Evolutionary conservation across 768 basidiomycete species (phyloP), one percentile per base, ranked within the genome.

Genomic region (Basidioascus undulatus): DNA sequence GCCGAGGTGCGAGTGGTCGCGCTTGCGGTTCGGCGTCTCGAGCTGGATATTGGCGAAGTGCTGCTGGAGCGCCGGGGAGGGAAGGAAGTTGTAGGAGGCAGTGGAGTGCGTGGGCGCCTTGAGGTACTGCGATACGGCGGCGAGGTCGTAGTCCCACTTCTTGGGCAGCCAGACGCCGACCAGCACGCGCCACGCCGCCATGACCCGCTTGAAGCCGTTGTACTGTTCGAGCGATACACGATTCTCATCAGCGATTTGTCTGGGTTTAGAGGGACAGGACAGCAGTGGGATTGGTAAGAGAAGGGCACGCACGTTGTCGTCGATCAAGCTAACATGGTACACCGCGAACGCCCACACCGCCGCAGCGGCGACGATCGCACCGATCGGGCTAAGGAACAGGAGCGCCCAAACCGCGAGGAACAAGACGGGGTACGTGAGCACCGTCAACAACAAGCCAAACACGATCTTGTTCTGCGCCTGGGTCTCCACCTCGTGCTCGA

Each of bases 381-480:
- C 87, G 5, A 69, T 49, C 4, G 71, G 67, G 1, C 74, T 76
- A 47, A 76, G 77, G 63, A 70, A 70, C 43, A 92, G 65, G 32
- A 84, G 54, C 12, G 76, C 72, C 84, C 86, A 98, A 6, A 89
- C 58, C 45, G 71, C 67, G 53, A 81, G 71, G 62, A 94, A 94
- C 26, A 74, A 59, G n/a, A 72, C 55, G 18, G 82, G 74, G 61
- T 94, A 92, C 32, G 78, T 73, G 47, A 81, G 52, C 43, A 77
- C 59, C 30, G 77, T 69, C 40, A 92, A 57, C 27, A 89, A 51
- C 21, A 70, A 49, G 2, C 84, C 84, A 50, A 89, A 75, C 11
- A 79, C 74, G 34, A 92, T 55, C 65, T 98, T 98, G 64, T 83
- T 96, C 65, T 96, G 87, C 33, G 89, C 92, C 57, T 82, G 76